These are phyloP conservation scores for Colletotrichum sojae DNA, from an alignment of 2,329 filamentous ascomycete genomes.

Conservation along the genomic window DNA sequence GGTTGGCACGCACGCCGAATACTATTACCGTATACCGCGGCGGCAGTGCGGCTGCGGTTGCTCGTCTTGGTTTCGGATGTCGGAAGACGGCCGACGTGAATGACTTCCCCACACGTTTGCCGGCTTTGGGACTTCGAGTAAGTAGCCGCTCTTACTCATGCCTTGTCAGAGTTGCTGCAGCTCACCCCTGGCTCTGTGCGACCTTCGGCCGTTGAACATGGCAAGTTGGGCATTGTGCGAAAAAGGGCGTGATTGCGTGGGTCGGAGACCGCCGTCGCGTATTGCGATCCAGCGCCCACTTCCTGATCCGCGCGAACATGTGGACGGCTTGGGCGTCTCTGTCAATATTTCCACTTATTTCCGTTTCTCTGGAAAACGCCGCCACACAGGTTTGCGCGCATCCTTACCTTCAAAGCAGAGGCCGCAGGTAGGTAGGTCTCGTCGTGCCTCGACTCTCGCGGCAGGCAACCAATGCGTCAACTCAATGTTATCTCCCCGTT, in stretches of 20 bases:
- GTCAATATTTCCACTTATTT: slow-evolving; percentile 18
- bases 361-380: slow-evolving; percentile 8
- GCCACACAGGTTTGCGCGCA: background rate
- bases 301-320: background rate
- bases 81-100: slow-evolving; percentile 16
- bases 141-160: slow-evolving; percentile 15
- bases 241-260: background rate
- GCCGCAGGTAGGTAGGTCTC: slow-evolving; percentile 5
- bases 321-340: background rate
- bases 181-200: background rate
- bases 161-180: background rate
- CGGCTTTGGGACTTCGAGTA: slow-evolving; percentile 16
- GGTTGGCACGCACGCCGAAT: slow-evolving; percentile 20
- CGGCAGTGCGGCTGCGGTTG: background rate
- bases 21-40: background rate
- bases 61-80: background rate
- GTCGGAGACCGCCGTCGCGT: background rate
- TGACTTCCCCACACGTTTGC: slow-evolving; percentile 12
- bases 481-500: slow-evolving; percentile 12
- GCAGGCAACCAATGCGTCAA: slow-evolving; percentile 18
- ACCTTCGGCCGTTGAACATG: background rate
- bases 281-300: background rate
- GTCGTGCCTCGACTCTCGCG: background rate
- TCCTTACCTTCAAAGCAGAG: background rate
- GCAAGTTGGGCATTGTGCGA: background rate